Evolutionary conservation across 352 stramenopile genomes (phyloP).

Genomic region (Phytophthora agathidicida): DNA sequence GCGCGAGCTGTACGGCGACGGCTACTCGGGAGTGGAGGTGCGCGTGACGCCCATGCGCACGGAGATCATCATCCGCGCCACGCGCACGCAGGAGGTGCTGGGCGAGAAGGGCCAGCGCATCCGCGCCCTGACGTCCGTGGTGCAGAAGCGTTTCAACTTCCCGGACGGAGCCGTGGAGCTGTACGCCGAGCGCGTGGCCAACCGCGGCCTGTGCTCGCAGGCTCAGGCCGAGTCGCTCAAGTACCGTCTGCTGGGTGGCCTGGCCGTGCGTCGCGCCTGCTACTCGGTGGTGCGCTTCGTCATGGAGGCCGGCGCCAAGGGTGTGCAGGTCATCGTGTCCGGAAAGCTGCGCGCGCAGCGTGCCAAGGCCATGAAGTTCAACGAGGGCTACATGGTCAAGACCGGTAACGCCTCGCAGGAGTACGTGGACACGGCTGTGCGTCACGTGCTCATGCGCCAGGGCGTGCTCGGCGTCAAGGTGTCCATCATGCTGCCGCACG

Average conservation of each 20-base stretch:
- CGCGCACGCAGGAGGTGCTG: constrained; percentile 98
- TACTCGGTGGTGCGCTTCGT: constrained; percentile 99
- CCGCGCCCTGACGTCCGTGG: constrained; percentile 98
- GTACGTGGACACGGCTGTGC: constrained; percentile 98
- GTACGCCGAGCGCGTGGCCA: constrained; percentile 98
- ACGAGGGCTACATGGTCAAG: constrained; percentile 99
- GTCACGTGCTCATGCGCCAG: constrained; percentile 99
- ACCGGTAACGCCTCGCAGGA: constrained; percentile 97
- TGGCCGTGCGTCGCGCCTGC: constrained; percentile 98
- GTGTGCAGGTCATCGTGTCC: constrained; percentile 99
- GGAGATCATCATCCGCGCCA: constrained; percentile 99
- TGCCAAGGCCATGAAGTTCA: constrained; percentile 99
- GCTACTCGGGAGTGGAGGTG: constrained; percentile 99
- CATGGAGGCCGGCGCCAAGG: constrained; percentile 99
- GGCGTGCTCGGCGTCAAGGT: constrained; percentile 99
- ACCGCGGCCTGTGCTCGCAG: constrained; percentile 98
- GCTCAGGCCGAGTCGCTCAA: constrained; percentile 99
- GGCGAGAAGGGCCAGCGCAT: constrained; percentile 99
- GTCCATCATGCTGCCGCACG: constrained; percentile 99
- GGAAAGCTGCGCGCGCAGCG: constrained; percentile 99
- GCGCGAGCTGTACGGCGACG: constrained; percentile 97
- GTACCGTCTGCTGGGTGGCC: constrained; percentile 98
- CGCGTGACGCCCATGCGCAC: constrained; percentile 98
- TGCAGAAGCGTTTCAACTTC: constrained; percentile 99
- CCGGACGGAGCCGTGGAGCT: constrained; percentile 96